Evolutionary conservation across 176 grass and related monocot species (phyloP).

Genomic region (Chloris gayana): DNA sequence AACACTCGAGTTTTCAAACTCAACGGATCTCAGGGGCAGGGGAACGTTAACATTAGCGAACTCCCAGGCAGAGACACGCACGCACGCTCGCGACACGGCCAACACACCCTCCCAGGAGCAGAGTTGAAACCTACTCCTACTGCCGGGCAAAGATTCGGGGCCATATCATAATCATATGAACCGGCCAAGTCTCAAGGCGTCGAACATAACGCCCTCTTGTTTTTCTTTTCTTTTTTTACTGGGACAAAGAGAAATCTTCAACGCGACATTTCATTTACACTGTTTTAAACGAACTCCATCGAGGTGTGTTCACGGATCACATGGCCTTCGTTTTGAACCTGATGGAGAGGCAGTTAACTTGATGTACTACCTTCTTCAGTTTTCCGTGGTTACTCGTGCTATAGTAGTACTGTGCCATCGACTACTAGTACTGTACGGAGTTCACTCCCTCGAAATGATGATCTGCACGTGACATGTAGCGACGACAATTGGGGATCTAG

Average conservation of each 20-base stretch:
- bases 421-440: too few relatives aligned
- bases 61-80: not conserved
- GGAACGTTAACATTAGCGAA: not conserved
- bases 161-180: not conserved
- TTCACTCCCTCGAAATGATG: not conserved
- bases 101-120: slow-evolving; percentile 29
- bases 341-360: too few relatives aligned
- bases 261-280: not conserved
- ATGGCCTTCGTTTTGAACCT: too few relatives aligned
- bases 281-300: not conserved
- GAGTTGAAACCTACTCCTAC: slow-evolving; percentile 16
- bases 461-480: slow-evolving; percentile 10
- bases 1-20: not conserved
- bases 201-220: not conserved
- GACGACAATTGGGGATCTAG: slow-evolving; percentile 11
- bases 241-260: not conserved
- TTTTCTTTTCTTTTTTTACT: not conserved
- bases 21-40: not conserved
- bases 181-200: not conserved
- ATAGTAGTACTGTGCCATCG: too few relatives aligned
- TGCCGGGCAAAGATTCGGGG: slow-evolving; percentile 31
- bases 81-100: not conserved
- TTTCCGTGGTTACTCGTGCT: not conserved
- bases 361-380: not conserved
- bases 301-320: not conserved